Conservation (phyloP, 1,139 yeast genomes). For the Spathaspora jeffriesii region DNA sequence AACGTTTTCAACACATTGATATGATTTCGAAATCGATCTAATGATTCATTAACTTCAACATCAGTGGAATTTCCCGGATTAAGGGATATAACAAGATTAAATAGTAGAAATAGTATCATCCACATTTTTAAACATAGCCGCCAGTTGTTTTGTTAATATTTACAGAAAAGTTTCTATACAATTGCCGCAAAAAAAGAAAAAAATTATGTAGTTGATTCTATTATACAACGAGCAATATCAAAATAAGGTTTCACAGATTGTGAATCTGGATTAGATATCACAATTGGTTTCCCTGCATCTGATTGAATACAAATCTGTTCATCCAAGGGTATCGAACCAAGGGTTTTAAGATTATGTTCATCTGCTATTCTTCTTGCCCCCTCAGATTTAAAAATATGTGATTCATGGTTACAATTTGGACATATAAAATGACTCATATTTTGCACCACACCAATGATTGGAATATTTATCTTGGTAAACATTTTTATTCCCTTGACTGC, state of each 20-base stretch:
- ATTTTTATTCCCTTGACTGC: slow-evolving; percentile 80
- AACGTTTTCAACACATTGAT: slow-evolving; percentile 7
- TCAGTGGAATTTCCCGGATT: not conserved
- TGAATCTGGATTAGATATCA: slow-evolving; percentile 44
- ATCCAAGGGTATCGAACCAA: slow-evolving; percentile 71
- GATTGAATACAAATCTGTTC: slow-evolving; percentile 62
- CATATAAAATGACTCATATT: slow-evolving; percentile 82
- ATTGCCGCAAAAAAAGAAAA: slow-evolving; percentile 2
- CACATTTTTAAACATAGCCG: not conserved
- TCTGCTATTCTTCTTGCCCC: slow-evolving; percentile 65
- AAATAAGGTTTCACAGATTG: slow-evolving; percentile 38
- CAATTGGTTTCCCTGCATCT: slow-evolving; percentile 68
- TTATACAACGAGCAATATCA: slow-evolving; percentile 40
- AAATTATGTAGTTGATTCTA: slow-evolving; percentile 9
- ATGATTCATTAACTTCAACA: not conserved
- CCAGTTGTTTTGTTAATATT: not conserved
- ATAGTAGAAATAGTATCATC: not conserved
- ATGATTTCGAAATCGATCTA: slow-evolving; percentile 8
- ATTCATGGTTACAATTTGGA: slow-evolving; percentile 72
- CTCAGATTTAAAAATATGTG: slow-evolving; percentile 73
- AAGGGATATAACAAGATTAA: not conserved
- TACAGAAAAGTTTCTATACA: not conserved
- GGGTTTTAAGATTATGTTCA: slow-evolving; percentile 46
- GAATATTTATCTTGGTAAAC: slow-evolving; percentile 76
- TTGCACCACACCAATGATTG: slow-evolving; percentile 76